Base-by-base conservation (phyloP, 306 rosid genomes). In the Pyrus betulifolia region DNA sequence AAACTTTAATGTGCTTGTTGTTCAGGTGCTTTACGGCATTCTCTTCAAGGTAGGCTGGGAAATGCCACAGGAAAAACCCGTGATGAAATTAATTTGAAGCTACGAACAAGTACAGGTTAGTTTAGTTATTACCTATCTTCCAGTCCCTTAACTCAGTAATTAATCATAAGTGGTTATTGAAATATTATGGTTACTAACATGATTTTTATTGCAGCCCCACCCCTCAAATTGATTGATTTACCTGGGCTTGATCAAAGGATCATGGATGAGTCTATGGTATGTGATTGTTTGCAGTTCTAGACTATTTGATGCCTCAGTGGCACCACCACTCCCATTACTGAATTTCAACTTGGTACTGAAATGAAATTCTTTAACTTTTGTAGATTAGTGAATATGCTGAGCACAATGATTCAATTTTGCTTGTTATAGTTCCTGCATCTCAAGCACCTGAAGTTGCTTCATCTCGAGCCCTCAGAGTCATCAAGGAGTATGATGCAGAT, bases 191-290 rank as follows among this genome's bases (percentile, higher is more conserved):
- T 9, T 66, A 69, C 52, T 31, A 6, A 15, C 38, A 44, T 77
- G 49, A 23, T 68, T 51, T 63, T 31, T 63, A 17, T 62, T 60
- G 75, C 98, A 92, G 99, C 97, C n/a, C 99, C 99, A 57, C 85
- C 99, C 59, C 88, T 95, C 73, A 95, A 90, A 78, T 89, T 95
- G 88, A 75, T 95, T 79, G 99, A 95, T 88, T 88, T 95, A 82
- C 99, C 99, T 65, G 99, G 99, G 77, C 82, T 95, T 77, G 99
- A 92, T 88, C 98, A 92, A 82, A 96, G 98, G 85, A 86, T 78
- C 69, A 79, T 85, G 86, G 99, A 92, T 87, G 99, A 89, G 17
- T 95, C 97, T 8, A 70, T 89, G 90, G 99, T 92, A 88, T 85
- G 86, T 78, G 71, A 33, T 76, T 76, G 19, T 75, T 71, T 72